phyloP scores from a whole-genome alignment of 306 rosid species.

The Quercus agrifolia region DNA sequence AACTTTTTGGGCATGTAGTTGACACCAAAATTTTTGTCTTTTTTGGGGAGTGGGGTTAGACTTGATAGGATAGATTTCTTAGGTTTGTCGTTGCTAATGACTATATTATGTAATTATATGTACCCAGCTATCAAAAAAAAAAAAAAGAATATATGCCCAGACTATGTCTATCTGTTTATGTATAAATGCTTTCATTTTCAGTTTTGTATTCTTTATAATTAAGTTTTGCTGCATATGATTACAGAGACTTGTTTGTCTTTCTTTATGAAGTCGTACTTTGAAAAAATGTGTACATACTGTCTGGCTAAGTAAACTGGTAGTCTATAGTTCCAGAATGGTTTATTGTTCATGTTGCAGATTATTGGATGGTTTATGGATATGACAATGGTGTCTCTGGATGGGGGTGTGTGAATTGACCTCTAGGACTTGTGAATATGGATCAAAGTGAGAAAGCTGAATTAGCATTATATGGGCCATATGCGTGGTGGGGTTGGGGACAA shows the following conservation, averaged over 20 bases:
- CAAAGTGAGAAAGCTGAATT: too few species aligned
- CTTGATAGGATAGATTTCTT: conserved; percentile 20
- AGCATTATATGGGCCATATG: too few species aligned
- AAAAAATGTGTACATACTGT: neutral
- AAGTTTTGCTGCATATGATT: neutral
- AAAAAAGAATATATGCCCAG: neutral
- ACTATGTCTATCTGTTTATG: neutral
- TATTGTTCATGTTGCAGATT: neutral
- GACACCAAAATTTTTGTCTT: conserved; percentile 24
- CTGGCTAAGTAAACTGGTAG: neutral
- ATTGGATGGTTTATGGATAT: too few species aligned
- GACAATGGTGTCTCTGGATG: too few species aligned
- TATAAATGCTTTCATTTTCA: neutral
- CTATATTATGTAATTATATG: neutral
- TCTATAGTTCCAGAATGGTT: neutral
- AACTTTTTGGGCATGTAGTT: conserved; percentile 19
- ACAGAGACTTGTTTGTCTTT: neutral
- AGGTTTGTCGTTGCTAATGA: neutral
- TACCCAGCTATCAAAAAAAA: neutral
- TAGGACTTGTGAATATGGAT: too few species aligned
- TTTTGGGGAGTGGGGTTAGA: conserved; percentile 10
- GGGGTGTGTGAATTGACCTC: too few species aligned
- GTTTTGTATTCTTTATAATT: neutral
- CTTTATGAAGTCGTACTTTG: neutral
- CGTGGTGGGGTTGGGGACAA: too few species aligned